Evolutionary conservation across 768 basidiomycete species (phyloP), one percentile per base, ranked within the genome.

Genomic region (Auricularia cornea): DNA sequence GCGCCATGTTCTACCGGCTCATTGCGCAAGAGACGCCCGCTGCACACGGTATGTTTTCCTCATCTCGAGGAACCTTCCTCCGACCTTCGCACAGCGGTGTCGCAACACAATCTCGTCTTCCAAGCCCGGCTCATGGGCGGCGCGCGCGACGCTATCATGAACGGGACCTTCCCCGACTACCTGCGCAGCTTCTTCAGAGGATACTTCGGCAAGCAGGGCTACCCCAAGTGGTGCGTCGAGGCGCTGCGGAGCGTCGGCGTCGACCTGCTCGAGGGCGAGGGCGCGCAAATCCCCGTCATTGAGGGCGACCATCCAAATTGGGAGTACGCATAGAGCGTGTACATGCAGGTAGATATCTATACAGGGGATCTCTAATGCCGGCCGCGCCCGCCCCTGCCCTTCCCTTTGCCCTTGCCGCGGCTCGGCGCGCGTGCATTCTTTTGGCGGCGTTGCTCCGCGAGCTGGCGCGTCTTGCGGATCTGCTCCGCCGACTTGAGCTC

Each of bases 401-500:
- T 10, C 62, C 62, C 5, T 56, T 35, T 28, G 63, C 59, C 62
- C 31, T 76, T 81, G 40, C 81, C 79, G 66, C 78, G 82, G 63
- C 74, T 76, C 60, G 28, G 54, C 54, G 54, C 54, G 14, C 54
- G 81, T n/a, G 90, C 90, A 70, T 94, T 94, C 77, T 90, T 94
- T 23, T 81, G 84, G 71, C 80, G 84, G 69, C 81, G 83, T 66
- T 82, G 84, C 68, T 92, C 90, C 70, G 77, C 69, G 23, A 80
- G 60, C 69, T 84, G 85, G 65, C 94, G 82, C 33, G 81, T 77
- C 71, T 88, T 94, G 66, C 91, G 83, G 65, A 98, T 94, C 72
- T 95, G 90, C 59, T 94, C 91, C 30, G 84, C 86, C 0, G 84
- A 88, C 78, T 90, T 94, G 74, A 97, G 85, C 74, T 95, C 94